Evolutionary conservation across 768 basidiomycete species (phyloP).

Genomic region (Mycena pura): DNA sequence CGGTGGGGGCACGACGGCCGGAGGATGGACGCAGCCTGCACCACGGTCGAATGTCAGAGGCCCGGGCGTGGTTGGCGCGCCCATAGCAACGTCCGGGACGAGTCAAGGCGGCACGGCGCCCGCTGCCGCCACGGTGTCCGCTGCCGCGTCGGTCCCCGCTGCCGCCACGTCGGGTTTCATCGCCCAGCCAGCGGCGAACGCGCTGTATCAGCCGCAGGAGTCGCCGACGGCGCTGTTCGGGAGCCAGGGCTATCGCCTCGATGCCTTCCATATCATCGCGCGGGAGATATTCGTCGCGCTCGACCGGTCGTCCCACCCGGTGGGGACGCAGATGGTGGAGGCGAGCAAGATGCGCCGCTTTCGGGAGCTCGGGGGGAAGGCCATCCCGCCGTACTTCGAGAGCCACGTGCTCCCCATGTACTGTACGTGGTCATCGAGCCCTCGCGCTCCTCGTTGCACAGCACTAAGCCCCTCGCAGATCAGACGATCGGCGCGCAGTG

Average conservation of each 20-base stretch:
- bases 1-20: not conserved
- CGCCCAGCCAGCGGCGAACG: not conserved
- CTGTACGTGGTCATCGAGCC: constrained; percentile 23
- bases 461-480: not conserved
- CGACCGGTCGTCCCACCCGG: constrained; percentile 16
- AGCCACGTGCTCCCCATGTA: constrained; percentile 23
- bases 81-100: not conserved
- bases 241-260: constrained; percentile 19
- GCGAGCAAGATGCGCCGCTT: constrained; percentile 23
- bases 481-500: constrained; percentile 22
- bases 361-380: constrained; percentile 12
- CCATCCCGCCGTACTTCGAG: constrained; percentile 23
- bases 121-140: not conserved
- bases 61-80: constrained; percentile 4
- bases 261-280: constrained; percentile 19
- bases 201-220: constrained; percentile 10
- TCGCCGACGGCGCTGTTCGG: constrained; percentile 24
- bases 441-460: not conserved
- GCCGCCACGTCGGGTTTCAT: not conserved
- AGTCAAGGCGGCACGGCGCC: constrained; percentile 7
- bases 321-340: constrained; percentile 21
- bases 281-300: constrained; percentile 21
- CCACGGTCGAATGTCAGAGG: constrained; percentile 5
- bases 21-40: not conserved
- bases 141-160: not conserved